Evolutionary conservation across 2,329 filamentous ascomycete genomes (phyloP).

Genomic region (Ophiostoma sp.): DNA sequence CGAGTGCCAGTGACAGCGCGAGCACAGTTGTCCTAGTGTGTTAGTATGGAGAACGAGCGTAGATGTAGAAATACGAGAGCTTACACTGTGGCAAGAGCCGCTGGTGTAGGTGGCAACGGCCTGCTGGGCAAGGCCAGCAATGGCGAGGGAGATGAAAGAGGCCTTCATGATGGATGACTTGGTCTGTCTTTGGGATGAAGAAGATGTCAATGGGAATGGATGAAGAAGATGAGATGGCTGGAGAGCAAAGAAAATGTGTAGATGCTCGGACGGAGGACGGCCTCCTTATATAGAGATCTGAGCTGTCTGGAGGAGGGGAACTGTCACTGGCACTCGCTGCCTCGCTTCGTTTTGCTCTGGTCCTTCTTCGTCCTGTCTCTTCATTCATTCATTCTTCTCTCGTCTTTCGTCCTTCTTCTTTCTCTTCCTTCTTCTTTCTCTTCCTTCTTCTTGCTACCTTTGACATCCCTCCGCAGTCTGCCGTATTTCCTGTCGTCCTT

Average conservation of each 20-base stretch:
- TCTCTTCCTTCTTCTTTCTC: neutral
- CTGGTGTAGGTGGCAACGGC: slow-evolving; percentile 11
- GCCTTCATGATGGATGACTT: slow-evolving; percentile 12
- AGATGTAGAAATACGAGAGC: neutral
- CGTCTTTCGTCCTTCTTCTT: neutral
- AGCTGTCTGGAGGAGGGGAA: neutral
- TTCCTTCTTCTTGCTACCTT: neutral
- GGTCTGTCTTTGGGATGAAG: neutral
- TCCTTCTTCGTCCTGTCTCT: neutral
- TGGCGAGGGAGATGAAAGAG: slow-evolving; percentile 11
- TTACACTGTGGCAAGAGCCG: slow-evolving; percentile 1
- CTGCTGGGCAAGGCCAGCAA: slow-evolving; percentile 14
- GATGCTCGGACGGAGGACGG: neutral
- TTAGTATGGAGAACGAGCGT: neutral
- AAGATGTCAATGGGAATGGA: neutral
- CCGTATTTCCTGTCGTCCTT: neutral
- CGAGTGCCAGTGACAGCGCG: slow-evolving; percentile 11
- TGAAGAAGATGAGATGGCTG: neutral
- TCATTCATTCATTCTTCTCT: neutral
- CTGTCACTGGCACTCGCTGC: neutral
- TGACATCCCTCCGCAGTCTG: neutral
- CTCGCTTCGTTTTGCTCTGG: neutral
- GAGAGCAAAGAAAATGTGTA: neutral
- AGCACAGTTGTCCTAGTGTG: slow-evolving; percentile 15
- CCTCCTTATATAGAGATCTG: slow-evolving; percentile 1